Base-by-base conservation (phyloP, 257 asterid genomes). In the Haberlea rhodopensis region DNA sequence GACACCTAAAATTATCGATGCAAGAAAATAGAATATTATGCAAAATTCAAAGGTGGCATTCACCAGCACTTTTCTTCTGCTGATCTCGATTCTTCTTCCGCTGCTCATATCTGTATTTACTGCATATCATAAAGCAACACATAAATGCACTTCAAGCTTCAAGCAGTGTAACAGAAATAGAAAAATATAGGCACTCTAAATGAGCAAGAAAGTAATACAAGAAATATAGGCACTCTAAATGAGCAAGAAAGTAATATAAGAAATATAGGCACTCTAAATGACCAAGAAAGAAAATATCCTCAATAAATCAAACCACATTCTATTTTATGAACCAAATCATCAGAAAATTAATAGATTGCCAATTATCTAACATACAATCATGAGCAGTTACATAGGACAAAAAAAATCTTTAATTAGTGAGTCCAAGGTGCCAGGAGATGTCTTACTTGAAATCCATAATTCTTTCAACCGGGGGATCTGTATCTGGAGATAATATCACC, bases 401-500 rank as follows among this genome's bases (percentile, higher is more conserved):
- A n/a, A n/a, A n/a, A n/a, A n/a, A n/a, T n/a, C n/a, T n/a, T n/a
- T n/a, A n/a, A n/a, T n/a, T n/a, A n/a, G n/a, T n/a, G n/a, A n/a
- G n/a, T n/a, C n/a, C 2, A 13, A 9, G 22, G 59, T 23, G 28
- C 16, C 1, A 61, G 28, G 65, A 18, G 20, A 63, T 53, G 65
- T 63, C 96, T 82, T 84, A 92, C 99, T 82, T 80, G 85, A 85
- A 85, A 79, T 92, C 96, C 99, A 92, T 89, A 53, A 92, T 87
- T 71, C 81, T 87, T 68, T 87, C 82, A 69, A 92, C 99, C 1
- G 97, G 97, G 23, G 99, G 97, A 13, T 89, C 96, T 62, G 97
- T 90, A 34, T 89, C 99, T 43, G 96, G 99, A 69, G 97, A 85
- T 79, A 89, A 72, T 76, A 92, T 85, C 74, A 92, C 99, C 99